Percentiles rank a stretch among this genome's conserved stretches.
Evolutionary conservation across 345 rosid genomes (phyloP).

Genomic region (Limnanthes douglasii): DNA sequence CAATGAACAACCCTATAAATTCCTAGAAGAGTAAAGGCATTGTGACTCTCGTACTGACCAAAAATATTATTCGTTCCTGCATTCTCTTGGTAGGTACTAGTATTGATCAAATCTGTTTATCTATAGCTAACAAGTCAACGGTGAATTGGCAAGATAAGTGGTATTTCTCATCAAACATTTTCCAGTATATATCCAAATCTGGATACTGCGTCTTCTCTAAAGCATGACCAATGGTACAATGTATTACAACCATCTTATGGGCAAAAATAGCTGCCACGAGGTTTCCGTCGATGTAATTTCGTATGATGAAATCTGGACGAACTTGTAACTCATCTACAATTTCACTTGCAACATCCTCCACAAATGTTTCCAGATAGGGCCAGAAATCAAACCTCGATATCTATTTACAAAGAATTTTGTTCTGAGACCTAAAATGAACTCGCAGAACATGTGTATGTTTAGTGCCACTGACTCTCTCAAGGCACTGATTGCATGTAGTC

Average conservation of each 20-base stretch:
- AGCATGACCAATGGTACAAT: too few relatives aligned
- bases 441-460: slow-evolving; percentile 49
- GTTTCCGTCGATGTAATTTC: slow-evolving; percentile 82
- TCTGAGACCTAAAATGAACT: slow-evolving; percentile 66
- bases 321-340: slow-evolving; percentile 64
- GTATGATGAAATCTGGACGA: slow-evolving; percentile 61
- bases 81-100: slow-evolving; percentile 79
- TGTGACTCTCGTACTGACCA: slow-evolving; percentile 79
- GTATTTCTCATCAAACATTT: too few relatives aligned
- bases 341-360: too few relatives aligned
- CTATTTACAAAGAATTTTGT: slow-evolving; percentile 61
- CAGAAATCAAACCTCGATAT: slow-evolving; percentile 77
- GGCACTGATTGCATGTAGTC: slow-evolving; percentile 53
- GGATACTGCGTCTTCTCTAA: slow-evolving; percentile 82
- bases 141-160: too few relatives aligned
- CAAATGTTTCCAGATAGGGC: too few relatives aligned
- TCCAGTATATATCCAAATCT: too few relatives aligned
- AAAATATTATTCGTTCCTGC: slow-evolving; percentile 77
- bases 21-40: slow-evolving; percentile 65
- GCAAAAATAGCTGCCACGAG: slow-evolving; percentile 69
- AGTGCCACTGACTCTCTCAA: slow-evolving; percentile 74
- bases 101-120: slow-evolving; percentile 73
- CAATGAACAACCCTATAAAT: slow-evolving; percentile 67
- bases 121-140: slow-evolving; percentile 75
- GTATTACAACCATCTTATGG: slow-evolving; percentile 64